A percentile compares a stretch with the other conserved stretches of the same genome.
Conservation (phyloP, 176 grass and related monocot species). For the Bothriochloa decipiens region DNA sequence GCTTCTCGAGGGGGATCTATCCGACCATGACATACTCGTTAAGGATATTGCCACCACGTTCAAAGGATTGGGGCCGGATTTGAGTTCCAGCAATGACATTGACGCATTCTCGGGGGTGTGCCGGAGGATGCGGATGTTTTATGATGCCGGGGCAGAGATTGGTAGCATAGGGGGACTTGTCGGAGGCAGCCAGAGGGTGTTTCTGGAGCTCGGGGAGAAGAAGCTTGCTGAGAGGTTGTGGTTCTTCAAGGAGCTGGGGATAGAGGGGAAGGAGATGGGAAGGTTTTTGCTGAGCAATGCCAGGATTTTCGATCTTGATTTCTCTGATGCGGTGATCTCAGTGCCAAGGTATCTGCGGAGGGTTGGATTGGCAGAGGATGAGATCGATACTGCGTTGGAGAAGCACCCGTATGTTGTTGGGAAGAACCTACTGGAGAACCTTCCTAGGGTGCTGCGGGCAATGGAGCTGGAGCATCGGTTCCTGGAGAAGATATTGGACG, state of each 20-base stretch:
- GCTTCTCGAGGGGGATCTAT: slow-evolving; percentile 43
- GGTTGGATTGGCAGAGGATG: slow-evolving; percentile 52
- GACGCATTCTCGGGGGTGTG: slow-evolving; percentile 62
- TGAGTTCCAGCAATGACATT: slow-evolving; percentile 60
- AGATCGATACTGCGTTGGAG: slow-evolving; percentile 38
- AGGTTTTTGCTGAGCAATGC: slow-evolving; percentile 63
- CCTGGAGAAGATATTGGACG: slow-evolving; percentile 53
- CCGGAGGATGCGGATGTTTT: slow-evolving; percentile 70
- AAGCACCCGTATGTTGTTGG: slow-evolving; percentile 70
- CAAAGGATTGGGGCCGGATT: slow-evolving; percentile 40
- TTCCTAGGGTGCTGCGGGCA: slow-evolving; percentile 60
- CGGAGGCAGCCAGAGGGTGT: slow-evolving; percentile 51
- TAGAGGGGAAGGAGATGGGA: slow-evolving; percentile 54
- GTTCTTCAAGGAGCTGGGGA: slow-evolving; percentile 72
- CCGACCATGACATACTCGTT: slow-evolving; percentile 45
- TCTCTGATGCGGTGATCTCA: slow-evolving; percentile 55
- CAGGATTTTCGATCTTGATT: slow-evolving; percentile 62
- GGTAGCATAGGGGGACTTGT: slow-evolving; percentile 64
- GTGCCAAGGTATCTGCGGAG: slow-evolving; percentile 62
- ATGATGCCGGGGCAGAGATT: slow-evolving; percentile 56
- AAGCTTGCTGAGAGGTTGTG: slow-evolving; percentile 55
- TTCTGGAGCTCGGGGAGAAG: slow-evolving; percentile 62
- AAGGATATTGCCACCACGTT: slow-evolving; percentile 55
- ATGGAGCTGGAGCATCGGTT: slow-evolving; percentile 59
- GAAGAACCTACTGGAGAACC: slow-evolving; percentile 69